A percentile compares a stretch with the other conserved stretches of the same genome.
These are phyloP conservation scores for Yamadazyma sp. DNA, from an alignment of 805 yeast species.

Conservation along the genomic window DNA sequence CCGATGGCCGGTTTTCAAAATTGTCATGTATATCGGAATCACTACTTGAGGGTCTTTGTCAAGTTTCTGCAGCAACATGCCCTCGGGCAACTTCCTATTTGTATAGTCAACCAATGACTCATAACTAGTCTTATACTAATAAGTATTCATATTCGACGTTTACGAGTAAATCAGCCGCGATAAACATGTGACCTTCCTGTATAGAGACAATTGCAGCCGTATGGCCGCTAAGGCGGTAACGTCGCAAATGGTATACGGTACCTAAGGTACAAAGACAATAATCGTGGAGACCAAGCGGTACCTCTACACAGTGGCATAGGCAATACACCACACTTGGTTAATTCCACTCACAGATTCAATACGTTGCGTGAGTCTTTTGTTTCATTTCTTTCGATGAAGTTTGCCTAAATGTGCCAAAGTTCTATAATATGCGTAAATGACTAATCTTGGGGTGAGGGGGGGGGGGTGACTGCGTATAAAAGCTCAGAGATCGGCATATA, in stretches of 20 bases:
- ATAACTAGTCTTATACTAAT: no score
- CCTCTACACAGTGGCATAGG: no score
- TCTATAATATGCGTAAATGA: no score
- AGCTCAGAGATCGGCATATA: no score
- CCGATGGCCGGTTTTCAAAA: slow-evolving; percentile 41
- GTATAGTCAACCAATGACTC: slow-evolving; percentile 14
- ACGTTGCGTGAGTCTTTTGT: no score
- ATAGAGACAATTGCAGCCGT: not conserved
- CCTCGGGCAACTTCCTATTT: slow-evolving; percentile 31
- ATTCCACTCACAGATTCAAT: no score
- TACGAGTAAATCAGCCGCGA: not conserved
- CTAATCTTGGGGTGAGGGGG: no score
- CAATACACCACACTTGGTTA: no score
- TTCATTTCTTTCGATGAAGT: no score
- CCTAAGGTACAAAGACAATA: not conserved
- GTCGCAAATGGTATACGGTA: not conserved
- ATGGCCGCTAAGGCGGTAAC: not conserved
- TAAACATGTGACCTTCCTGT: no score
- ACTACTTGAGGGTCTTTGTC: slow-evolving; percentile 24
- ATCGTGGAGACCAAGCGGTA: not conserved
- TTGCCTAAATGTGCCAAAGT: no score
- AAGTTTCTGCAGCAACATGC: slow-evolving; percentile 22
- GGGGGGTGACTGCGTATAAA: no score
- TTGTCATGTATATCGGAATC: slow-evolving; percentile 31
- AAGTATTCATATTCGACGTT: not conserved